Evolutionary conservation across 1,139 yeast species (phyloP).

Genomic region (Arxiozyma heterogenica): DNA sequence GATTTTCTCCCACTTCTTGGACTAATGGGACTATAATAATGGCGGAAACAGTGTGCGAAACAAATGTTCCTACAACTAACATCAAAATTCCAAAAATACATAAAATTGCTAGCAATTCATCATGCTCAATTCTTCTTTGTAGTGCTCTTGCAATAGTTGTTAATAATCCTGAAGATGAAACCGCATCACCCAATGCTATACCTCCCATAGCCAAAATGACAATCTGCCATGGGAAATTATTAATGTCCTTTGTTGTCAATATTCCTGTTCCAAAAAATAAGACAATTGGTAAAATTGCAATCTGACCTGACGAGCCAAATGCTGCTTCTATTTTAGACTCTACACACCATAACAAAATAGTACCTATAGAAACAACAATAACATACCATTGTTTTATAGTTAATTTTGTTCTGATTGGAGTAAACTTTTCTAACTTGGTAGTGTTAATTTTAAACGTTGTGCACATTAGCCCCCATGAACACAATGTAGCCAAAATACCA

Average conservation of each 20-base stretch:
- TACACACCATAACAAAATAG: slow-evolving; percentile 67
- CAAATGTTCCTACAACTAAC: slow-evolving; percentile 63
- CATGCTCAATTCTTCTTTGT: slow-evolving; percentile 47
- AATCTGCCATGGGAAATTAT: slow-evolving; percentile 69
- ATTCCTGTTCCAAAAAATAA: slow-evolving; percentile 65
- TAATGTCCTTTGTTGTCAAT: slow-evolving; percentile 55
- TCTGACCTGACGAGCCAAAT: slow-evolving; percentile 65
- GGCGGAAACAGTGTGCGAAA: slow-evolving; percentile 71
- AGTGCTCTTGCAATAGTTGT: slow-evolving; percentile 53
- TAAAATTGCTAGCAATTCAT: slow-evolving; percentile 50
- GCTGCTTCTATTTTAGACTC: slow-evolving; percentile 46
- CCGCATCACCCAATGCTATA: slow-evolving; percentile 65
- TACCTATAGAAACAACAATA: slow-evolving; percentile 39
- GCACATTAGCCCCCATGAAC: slow-evolving; percentile 52
- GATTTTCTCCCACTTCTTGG: slow-evolving; percentile 53
- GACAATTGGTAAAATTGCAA: slow-evolving; percentile 57
- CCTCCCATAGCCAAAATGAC: slow-evolving; percentile 76
- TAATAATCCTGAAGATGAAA: slow-evolving; percentile 59
- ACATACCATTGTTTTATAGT: slow-evolving; percentile 58
- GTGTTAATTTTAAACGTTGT: slow-evolving; percentile 44
- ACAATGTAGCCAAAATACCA: slow-evolving; percentile 43
- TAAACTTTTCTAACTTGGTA: slow-evolving; percentile 37
- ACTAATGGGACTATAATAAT: slow-evolving; percentile 63
- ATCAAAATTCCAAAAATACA: slow-evolving; percentile 59
- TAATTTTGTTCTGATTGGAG: slow-evolving; percentile 52